Percentiles rank a stretch among this genome's conserved stretches.
phyloP scores from a whole-genome alignment of 2,329 filamentous ascomycete genomes.

The Calycina marina region DNA sequence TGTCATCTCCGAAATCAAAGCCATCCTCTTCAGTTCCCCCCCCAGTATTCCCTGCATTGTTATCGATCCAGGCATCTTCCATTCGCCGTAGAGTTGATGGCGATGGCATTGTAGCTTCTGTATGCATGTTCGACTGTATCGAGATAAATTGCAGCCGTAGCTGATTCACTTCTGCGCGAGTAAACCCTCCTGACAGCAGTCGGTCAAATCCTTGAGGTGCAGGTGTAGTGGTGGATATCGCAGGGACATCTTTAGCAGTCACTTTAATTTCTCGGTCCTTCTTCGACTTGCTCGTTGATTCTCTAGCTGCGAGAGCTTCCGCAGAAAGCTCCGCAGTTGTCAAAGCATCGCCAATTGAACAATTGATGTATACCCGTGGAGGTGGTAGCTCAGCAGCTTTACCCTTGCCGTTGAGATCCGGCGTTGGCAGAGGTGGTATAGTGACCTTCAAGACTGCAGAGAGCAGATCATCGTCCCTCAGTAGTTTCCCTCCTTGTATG shows the following conservation, averaged over 20 bases:
- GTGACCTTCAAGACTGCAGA: slow-evolving; percentile 51
- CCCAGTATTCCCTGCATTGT: slow-evolving; percentile 30
- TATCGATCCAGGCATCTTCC: slow-evolving; percentile 87
- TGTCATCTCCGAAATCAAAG: slow-evolving; percentile 25
- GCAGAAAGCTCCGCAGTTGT: slow-evolving; percentile 51
- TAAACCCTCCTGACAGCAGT: slow-evolving; percentile 69
- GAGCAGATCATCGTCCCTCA: slow-evolving; percentile 59
- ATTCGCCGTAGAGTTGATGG: slow-evolving; percentile 60
- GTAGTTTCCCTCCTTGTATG: slow-evolving; percentile 78
- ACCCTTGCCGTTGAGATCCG: slow-evolving; percentile 41
- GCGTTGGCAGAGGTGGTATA: slow-evolving; percentile 30
- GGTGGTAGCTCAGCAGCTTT: slow-evolving; percentile 38
- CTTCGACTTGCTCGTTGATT: slow-evolving; percentile 9
- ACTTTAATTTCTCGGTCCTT: slow-evolving; percentile 4
- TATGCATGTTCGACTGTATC: slow-evolving; percentile 68
- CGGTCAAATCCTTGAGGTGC: slow-evolving; percentile 77
- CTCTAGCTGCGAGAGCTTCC: slow-evolving; percentile 34
- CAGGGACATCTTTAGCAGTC: slow-evolving; percentile 6
- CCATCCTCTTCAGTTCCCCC: slow-evolving; percentile 25
- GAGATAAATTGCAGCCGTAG: slow-evolving; percentile 80
- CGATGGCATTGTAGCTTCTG: slow-evolving; percentile 77
- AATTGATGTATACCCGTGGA: slow-evolving; percentile 72
- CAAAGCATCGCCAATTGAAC: slow-evolving; percentile 71
- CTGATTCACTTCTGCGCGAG: slow-evolving; percentile 64
- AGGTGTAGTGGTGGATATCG: slow-evolving; percentile 26